These are phyloP conservation scores for Triticum dicoccoides DNA, from an alignment of 176 grass and related monocot genomes.

Conservation along the genomic window DNA sequence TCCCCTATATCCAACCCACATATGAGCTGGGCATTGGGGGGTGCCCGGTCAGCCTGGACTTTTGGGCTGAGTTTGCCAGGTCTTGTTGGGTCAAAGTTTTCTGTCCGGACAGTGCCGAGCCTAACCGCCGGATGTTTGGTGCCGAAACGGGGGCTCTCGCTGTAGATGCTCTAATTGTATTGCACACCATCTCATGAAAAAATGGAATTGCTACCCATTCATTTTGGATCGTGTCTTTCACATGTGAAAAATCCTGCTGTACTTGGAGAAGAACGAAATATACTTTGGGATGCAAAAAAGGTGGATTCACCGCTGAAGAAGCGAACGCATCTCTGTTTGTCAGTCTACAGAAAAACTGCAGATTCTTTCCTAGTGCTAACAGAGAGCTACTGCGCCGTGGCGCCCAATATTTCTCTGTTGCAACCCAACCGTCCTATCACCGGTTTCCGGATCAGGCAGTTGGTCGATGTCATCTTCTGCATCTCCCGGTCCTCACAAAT, in stretches of 20 bases:
- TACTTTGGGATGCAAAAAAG: not conserved
- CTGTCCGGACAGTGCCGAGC: too few species aligned
- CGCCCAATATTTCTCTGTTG: not conserved
- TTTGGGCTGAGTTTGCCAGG: too few species aligned
- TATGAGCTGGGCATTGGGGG: too few species aligned
- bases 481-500: conserved; percentile 7
- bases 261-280: not conserved
- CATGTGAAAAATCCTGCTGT: conserved; percentile 2
- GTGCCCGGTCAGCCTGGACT: too few species aligned
- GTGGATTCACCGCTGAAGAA: not conserved
- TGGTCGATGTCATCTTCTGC: conserved; percentile 9
- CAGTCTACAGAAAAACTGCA: not conserved
- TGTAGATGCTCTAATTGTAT: not conserved
- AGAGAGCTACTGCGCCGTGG: not conserved
- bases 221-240: not conserved
- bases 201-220: not conserved
- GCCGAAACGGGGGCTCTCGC: too few species aligned
- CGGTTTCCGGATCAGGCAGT: conserved; percentile 13
- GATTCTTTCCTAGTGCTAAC: conserved; percentile 7
- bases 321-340: not conserved
- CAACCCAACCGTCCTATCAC: not conserved
- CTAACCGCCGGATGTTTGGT: too few species aligned
- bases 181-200: not conserved
- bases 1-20: too few species aligned
- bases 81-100: too few species aligned